Conservation (phyloP, 2,329 filamentous ascomycete genomes). For the Pseudogymnoascus verrucosus region DNA sequence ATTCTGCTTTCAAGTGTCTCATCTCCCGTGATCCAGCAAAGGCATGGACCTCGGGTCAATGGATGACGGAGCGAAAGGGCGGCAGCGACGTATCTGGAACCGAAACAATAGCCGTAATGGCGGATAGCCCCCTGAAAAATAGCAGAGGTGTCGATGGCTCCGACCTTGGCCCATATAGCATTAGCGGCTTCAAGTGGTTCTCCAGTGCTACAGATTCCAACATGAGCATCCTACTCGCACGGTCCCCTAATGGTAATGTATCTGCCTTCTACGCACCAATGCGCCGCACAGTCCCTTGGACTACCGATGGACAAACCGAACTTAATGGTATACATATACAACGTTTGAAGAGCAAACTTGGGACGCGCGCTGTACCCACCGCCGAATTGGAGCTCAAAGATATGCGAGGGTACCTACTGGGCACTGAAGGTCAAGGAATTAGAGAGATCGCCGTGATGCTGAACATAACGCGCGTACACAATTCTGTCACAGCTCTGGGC, state of each 20-base stretch:
- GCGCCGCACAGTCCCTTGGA: slow-evolving; percentile 30
- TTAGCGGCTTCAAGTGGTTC: slow-evolving; percentile 67
- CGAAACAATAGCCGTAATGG: slow-evolving; percentile 50
- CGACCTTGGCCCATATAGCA: slow-evolving; percentile 47
- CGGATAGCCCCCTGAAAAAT: slow-evolving; percentile 21
- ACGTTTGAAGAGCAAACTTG: slow-evolving; percentile 66
- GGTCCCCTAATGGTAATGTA: slow-evolving; percentile 43
- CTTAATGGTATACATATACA: slow-evolving; percentile 62
- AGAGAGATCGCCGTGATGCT: slow-evolving; percentile 61
- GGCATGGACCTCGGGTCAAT: slow-evolving; percentile 68
- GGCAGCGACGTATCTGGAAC: slow-evolving; percentile 62
- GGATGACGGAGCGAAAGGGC: slow-evolving; percentile 67
- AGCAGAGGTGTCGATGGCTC: slow-evolving; percentile 20
- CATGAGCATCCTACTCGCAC: slow-evolving; percentile 57
- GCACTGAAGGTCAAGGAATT: slow-evolving; percentile 57
- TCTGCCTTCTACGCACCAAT: slow-evolving; percentile 60
- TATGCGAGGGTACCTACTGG: slow-evolving; percentile 60
- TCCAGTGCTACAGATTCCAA: slow-evolving; percentile 57
- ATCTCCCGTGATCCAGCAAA: slow-evolving; percentile 40
- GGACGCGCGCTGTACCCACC: slow-evolving; percentile 61
- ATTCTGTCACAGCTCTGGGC: slow-evolving; percentile 43
- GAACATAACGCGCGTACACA: slow-evolving; percentile 57
- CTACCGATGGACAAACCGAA: slow-evolving; percentile 27
- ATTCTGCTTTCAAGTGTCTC: slow-evolving; percentile 45
- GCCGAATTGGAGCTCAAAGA: slow-evolving; percentile 60